A percentile compares a stretch with the other conserved stretches of the same genome.
phyloP scores from a whole-genome alignment of 306 rosid genomes.

The Cyclanthera cordifolia region DNA sequence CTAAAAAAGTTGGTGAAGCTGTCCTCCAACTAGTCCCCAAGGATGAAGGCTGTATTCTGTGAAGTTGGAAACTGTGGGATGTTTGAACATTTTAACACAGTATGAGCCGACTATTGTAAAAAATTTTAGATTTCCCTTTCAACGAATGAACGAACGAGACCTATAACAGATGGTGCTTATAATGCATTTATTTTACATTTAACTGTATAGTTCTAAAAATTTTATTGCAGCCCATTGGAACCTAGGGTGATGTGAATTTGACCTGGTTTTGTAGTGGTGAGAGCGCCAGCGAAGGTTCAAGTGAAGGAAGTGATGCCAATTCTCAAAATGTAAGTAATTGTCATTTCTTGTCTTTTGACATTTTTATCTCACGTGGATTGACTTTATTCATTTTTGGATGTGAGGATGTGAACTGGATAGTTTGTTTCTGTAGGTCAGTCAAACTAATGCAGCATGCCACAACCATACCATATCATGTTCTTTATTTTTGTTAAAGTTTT shows the following conservation, averaged over 20 bases:
- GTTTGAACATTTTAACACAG: too few relatives aligned
- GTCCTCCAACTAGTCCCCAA: too few relatives aligned
- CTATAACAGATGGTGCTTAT: too few relatives aligned
- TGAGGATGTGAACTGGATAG: not conserved
- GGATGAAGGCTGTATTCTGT: too few relatives aligned
- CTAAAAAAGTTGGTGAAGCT: too few relatives aligned
- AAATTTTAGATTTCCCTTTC: not conserved
- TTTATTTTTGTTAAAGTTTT: too few relatives aligned
- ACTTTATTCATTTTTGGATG: not conserved
- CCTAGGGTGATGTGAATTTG: slow-evolving; percentile 27
- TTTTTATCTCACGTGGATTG: not conserved
- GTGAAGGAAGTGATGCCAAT: slow-evolving; percentile 94
- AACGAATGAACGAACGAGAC: too few relatives aligned
- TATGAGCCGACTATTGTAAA: not conserved
- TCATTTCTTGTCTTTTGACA: not conserved
- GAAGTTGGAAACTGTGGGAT: too few relatives aligned
- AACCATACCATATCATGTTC: not conserved
- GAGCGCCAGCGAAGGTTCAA: slow-evolving; percentile 85
- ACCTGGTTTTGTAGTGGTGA: slow-evolving; percentile 59
- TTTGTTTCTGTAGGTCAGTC: not conserved
- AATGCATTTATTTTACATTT: not conserved
- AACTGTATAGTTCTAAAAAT: not conserved
- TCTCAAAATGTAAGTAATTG: slow-evolving; percentile 78
- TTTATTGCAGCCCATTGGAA: not conserved
- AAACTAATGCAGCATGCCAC: not conserved